Evolutionary conservation across 78 protist genomes (phyloP).

Genomic region (Dictyostelium firmibasis): DNA sequence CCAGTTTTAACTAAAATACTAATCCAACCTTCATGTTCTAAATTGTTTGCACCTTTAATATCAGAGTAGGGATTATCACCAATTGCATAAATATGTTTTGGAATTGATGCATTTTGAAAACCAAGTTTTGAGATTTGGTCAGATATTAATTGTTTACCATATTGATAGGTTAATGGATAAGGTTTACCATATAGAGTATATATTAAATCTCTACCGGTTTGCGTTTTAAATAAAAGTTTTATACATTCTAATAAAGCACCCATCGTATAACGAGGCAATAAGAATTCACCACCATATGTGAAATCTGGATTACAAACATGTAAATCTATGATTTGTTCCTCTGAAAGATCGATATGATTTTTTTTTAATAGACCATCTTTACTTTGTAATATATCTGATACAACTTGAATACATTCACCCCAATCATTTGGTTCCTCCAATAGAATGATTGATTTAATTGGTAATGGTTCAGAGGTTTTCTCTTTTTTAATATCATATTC

Average conservation of each 20-base stretch:
- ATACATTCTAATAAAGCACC: constrained; percentile 54
- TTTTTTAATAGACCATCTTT: constrained; percentile 31
- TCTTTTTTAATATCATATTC: neutral
- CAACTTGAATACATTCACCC: constrained; percentile 63
- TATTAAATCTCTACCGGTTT: neutral
- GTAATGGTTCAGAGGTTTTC: neutral
- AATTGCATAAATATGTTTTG: constrained; percentile 66
- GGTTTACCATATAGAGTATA: constrained; percentile 25
- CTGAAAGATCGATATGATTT: neutral
- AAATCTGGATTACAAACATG: constrained; percentile 75
- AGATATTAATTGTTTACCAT: constrained; percentile 25
- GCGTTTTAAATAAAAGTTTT: neutral
- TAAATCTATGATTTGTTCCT: constrained; percentile 5
- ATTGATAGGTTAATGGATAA: constrained; percentile 27
- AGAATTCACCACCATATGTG: constrained; percentile 61
- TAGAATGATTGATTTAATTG: constrained; percentile 10
- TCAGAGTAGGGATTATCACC: constrained; percentile 78
- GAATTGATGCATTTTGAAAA: neutral
- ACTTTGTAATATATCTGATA: constrained; percentile 31
- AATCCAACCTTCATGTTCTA: constrained; percentile 69
- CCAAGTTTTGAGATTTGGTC: constrained; percentile 17
- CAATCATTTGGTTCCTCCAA: constrained; percentile 66
- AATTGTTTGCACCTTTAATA: constrained; percentile 62
- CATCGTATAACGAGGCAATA: constrained; percentile 64
- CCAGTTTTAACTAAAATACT: constrained; percentile 64